phyloP scores from a whole-genome alignment of 2,329 filamentous ascomycete species.

The Trichoderma endophyticum region DNA sequence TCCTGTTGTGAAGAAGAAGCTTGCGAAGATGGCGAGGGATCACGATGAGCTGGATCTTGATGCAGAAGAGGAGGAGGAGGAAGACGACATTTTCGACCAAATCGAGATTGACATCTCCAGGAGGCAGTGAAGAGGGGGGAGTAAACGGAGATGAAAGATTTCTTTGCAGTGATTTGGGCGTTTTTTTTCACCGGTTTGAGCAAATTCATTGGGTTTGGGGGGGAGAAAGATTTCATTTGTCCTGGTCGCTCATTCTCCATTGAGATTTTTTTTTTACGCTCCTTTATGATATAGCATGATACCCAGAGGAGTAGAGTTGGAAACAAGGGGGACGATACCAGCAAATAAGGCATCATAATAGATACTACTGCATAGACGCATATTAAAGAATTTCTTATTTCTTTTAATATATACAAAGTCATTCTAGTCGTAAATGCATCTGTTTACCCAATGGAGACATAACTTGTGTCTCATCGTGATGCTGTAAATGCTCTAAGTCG shows the following conservation, averaged over 20 bases:
- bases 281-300: constrained; percentile 16
- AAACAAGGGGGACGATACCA: not conserved
- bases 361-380: not conserved
- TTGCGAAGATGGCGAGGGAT: constrained; percentile 41
- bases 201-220: not conserved
- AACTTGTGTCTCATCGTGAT: not conserved
- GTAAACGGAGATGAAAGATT: not conserved
- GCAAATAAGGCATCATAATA: not conserved
- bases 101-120: constrained; percentile 18
- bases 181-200: not conserved
- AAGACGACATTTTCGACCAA: constrained; percentile 16
- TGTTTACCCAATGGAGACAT: not conserved
- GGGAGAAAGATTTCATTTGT: not conserved
- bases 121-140: not conserved
- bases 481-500: not conserved
- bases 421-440: not conserved
- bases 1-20: constrained; percentile 39
- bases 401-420: not conserved
- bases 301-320: constrained; percentile 1
- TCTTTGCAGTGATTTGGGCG: not conserved
- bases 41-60: constrained; percentile 26
- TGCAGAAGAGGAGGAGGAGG: constrained; percentile 21
- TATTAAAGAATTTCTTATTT: not conserved
- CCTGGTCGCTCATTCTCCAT: not conserved
- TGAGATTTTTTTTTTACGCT: not conserved